Conservation (phyloP, 768 basidiomycete genomes). For the Pleurotus ostreatus region DNA sequence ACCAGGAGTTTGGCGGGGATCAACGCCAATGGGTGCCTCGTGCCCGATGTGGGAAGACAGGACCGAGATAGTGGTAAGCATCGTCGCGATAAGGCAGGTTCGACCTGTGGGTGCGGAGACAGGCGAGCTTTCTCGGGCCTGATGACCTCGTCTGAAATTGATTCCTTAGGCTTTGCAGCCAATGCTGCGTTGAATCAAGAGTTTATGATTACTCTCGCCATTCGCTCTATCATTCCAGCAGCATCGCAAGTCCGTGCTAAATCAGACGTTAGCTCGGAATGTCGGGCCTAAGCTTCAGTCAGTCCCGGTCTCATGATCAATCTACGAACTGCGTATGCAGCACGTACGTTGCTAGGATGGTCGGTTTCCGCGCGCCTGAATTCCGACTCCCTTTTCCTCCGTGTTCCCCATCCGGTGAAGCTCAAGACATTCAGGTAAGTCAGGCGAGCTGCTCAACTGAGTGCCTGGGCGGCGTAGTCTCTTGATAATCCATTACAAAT, state of each 20-base stretch:
- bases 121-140: neutral
- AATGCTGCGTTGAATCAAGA: neutral
- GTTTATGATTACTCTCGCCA: neutral
- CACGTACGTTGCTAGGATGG: neutral
- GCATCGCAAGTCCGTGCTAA: neutral
- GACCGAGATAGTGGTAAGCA: neutral
- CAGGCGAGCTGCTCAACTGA: too few species aligned
- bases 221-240: neutral
- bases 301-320: neutral
- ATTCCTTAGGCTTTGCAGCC: too few species aligned
- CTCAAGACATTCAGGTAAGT: too few species aligned
- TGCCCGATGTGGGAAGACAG: conserved; percentile 1
- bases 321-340: neutral
- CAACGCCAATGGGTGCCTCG: neutral
- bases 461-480: too few species aligned
- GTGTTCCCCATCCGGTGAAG: neutral
- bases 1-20: neutral
- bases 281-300: neutral
- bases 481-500: too few species aligned
- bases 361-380: neutral
- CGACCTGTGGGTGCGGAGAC: neutral
- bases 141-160: too few species aligned
- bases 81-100: conserved; percentile 4
- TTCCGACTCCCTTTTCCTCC: neutral
- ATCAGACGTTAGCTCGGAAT: neutral